Evolutionary conservation across 2,329 filamentous ascomycete genomes (phyloP).

Genomic region (Macroventuria anomochaeta): DNA sequence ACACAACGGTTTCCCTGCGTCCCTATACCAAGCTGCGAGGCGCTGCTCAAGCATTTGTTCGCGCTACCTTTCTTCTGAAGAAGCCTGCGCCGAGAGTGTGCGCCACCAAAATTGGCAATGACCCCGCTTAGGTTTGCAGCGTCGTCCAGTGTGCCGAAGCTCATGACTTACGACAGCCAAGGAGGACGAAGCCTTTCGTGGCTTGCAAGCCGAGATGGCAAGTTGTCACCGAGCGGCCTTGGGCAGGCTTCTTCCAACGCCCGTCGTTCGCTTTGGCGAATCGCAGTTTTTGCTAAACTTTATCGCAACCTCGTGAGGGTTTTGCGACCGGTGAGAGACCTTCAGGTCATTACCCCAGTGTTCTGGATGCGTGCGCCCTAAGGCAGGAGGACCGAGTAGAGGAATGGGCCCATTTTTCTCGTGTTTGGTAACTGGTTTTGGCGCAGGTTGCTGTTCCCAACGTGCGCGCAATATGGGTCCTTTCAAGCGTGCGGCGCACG

Average conservation of each 20-base stretch:
- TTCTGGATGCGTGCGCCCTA: background rate
- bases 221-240: slow-evolving; percentile 41
- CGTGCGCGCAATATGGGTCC: background rate
- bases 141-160: slow-evolving; percentile 29
- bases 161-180: slow-evolving; percentile 36
- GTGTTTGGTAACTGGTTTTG: background rate
- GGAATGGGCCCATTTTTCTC: background rate
- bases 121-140: slow-evolving; percentile 30
- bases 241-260: slow-evolving; percentile 44
- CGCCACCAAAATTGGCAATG: slow-evolving; percentile 37
- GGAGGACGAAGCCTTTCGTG: slow-evolving; percentile 28
- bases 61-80: slow-evolving; percentile 20
- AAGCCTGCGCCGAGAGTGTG: slow-evolving; percentile 34
- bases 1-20: slow-evolving; percentile 2
- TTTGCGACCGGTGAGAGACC: slow-evolving; percentile 10
- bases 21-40: slow-evolving; percentile 31
- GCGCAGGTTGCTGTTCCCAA: slow-evolving; percentile 2
- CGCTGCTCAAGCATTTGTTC: slow-evolving; percentile 32
- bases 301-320: slow-evolving; percentile 1
- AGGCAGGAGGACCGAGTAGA: slow-evolving; percentile 8
- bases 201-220: slow-evolving; percentile 33
- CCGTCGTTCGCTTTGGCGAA: slow-evolving; percentile 10
- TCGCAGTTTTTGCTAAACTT: slow-evolving; percentile 1
- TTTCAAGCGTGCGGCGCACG: slow-evolving; percentile 6
- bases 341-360: background rate